These are phyloP conservation scores for Aspergillus bombycis DNA, from an alignment of 2,329 filamentous ascomycete genomes.

Conservation along the genomic window DNA sequence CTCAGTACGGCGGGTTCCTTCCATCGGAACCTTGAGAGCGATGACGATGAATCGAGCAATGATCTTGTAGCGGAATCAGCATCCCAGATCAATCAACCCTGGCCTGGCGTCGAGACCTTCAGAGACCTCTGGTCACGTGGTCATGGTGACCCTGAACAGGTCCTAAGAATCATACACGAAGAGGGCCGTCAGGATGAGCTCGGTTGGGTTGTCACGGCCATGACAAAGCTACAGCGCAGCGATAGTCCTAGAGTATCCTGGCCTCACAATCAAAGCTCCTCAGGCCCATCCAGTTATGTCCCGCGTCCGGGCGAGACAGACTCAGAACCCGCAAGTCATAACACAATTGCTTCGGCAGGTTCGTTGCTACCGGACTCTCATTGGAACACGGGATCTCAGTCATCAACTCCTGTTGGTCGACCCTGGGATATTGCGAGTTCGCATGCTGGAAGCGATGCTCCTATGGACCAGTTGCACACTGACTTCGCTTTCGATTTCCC, in stretches of 20 bases:
- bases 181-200: constrained; percentile 64
- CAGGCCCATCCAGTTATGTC: constrained; percentile 5
- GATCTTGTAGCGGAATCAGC: constrained; percentile 9
- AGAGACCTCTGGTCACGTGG: constrained; percentile 62
- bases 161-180: constrained; percentile 64
- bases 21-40: constrained; percentile 9
- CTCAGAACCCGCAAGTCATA: not conserved
- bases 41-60: constrained; percentile 11
- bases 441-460: not conserved
- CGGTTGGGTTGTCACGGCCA: constrained; percentile 61
- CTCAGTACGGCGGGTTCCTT: constrained; percentile 2
- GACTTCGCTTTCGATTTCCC: constrained; percentile 10
- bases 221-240: constrained; percentile 39
- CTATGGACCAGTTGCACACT: not conserved
- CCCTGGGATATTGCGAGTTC: constrained; percentile 9
- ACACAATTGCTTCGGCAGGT: not conserved
- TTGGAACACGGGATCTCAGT: not conserved
- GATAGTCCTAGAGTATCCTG: constrained; percentile 6
- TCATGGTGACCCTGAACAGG: constrained; percentile 61
- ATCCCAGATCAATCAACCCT: constrained; percentile 15
- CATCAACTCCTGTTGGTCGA: not conserved
- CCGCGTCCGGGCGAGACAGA: not conserved
- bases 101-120: constrained; percentile 51
- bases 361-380: not conserved
- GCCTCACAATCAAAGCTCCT: constrained; percentile 10